These are phyloP conservation scores for Pseudogymnoascus sp. DNA, from an alignment of 2,329 filamentous ascomycete species.

Conservation along the genomic window DNA sequence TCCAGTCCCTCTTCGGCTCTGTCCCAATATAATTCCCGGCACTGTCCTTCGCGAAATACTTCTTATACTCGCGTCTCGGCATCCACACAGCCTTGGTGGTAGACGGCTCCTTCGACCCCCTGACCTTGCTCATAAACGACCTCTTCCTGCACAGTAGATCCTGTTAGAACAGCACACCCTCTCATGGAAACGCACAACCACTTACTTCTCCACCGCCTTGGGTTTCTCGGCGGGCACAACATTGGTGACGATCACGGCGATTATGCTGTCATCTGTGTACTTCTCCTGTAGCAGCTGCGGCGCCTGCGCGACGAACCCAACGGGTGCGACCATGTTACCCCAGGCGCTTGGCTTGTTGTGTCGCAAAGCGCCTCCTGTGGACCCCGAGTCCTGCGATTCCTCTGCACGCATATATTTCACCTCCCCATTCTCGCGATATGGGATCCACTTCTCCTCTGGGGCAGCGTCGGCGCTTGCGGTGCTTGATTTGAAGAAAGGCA, in stretches of 20 bases:
- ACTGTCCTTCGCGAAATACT: constrained; percentile 24
- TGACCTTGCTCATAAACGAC: constrained; percentile 13
- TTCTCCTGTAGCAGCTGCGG: constrained; percentile 20
- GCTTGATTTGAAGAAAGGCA: not conserved
- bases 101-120: not conserved
- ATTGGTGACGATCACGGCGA: constrained; percentile 23
- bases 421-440: not conserved
- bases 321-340: constrained; percentile 13
- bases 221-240: constrained; percentile 11
- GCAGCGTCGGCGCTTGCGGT: not conserved
- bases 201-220: not conserved
- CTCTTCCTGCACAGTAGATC: not conserved
- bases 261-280: constrained; percentile 25
- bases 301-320: constrained; percentile 15
- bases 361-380: constrained; percentile 20
- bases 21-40: constrained; percentile 24
- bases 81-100: constrained; percentile 25
- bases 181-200: not conserved
- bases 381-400: constrained; percentile 17
- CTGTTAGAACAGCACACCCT: not conserved
- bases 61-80: constrained; percentile 25
- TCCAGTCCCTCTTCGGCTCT: constrained; percentile 25
- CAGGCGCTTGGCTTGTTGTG: constrained; percentile 13
- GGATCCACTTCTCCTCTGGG: not conserved
- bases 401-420: constrained; percentile 10